Evolutionary conservation across 1,284 basidiomycete species (phyloP).

Genomic region (Ustilago nuda): DNA sequence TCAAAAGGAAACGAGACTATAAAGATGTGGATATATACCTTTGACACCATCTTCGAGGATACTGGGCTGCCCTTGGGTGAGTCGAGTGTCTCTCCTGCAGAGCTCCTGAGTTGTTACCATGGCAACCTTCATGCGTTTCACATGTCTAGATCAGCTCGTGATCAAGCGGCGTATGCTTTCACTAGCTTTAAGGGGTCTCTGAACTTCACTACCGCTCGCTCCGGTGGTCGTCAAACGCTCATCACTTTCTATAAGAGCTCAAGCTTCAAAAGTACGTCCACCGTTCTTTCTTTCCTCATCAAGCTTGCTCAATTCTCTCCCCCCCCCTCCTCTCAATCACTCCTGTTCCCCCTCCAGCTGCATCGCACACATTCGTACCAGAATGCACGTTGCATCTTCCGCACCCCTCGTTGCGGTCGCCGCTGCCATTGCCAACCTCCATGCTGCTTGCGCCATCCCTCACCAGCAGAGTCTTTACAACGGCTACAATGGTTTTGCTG

Average conservation of each 20-base stretch:
- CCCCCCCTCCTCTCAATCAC: slow-evolving; percentile 14
- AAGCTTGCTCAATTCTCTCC: slow-evolving; percentile 26
- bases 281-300: slow-evolving; percentile 23
- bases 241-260: slow-evolving; percentile 20
- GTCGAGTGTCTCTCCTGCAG: too few species aligned
- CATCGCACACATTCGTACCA: slow-evolving; percentile 1
- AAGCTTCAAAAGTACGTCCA: neutral
- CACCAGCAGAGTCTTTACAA: slow-evolving; percentile 46
- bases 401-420: slow-evolving; percentile 22
- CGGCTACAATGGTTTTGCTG: slow-evolving; percentile 39
- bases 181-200: too few species aligned
- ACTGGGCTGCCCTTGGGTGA: too few species aligned
- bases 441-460: slow-evolving; percentile 24
- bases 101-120: too few species aligned
- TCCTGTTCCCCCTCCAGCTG: neutral
- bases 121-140: too few species aligned
- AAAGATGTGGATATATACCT: too few species aligned
- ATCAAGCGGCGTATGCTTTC: too few species aligned
- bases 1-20: too few species aligned
- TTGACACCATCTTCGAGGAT: too few species aligned
- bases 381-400: slow-evolving; percentile 26
- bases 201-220: neutral
- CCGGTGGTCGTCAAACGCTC: neutral
- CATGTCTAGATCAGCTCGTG: too few species aligned
- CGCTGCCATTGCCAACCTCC: slow-evolving; percentile 28